These are phyloP conservation scores for Glycine tomentella DNA, from an alignment of 306 rosid species.

Conservation along the genomic window DNA sequence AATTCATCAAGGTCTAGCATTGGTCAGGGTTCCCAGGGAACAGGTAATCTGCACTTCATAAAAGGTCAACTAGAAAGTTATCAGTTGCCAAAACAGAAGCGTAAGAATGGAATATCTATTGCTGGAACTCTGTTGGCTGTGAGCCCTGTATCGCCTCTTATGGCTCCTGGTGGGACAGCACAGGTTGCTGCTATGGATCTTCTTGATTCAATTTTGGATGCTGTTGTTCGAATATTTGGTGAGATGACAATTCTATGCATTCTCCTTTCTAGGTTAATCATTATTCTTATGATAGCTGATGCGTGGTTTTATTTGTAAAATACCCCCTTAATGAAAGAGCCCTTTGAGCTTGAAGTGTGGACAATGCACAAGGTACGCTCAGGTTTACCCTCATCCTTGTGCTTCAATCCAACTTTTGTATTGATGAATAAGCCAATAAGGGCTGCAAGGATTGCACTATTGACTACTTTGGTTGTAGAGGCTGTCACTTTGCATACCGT, in stretches of 20 bases:
- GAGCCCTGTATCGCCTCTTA: conserved; percentile 95
- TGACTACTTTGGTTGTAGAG: conserved; percentile 4
- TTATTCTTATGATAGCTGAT: conserved; percentile 30
- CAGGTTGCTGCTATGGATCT: conserved; percentile 88
- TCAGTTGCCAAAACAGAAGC: conserved; percentile 87
- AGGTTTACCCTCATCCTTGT: conserved; percentile 1
- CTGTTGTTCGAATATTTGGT: conserved; percentile 89
- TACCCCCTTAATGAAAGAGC: not conserved
- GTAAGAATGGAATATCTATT: conserved; percentile 81
- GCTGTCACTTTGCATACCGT: not conserved
- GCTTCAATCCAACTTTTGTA: not conserved
- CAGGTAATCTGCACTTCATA: conserved; percentile 71
- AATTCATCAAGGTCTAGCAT: conserved; percentile 73
- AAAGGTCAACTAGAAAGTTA: conserved; percentile 86
- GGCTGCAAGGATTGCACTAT: not conserved
- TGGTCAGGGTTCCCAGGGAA: conserved; percentile 63
- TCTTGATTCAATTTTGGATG: conserved; percentile 87
- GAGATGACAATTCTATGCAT: conserved; percentile 39
- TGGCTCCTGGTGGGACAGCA: conserved; percentile 95
- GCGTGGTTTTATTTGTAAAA: conserved; percentile 36
- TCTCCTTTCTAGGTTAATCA: conserved; percentile 28
- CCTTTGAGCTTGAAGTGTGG: conserved; percentile 24
- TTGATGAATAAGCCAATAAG: not conserved
- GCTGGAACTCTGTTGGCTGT: conserved; percentile 84
- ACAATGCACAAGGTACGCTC: not conserved